Evolutionary conservation across 345 rosid species (phyloP).

Genomic region (Brassica cretica): DNA sequence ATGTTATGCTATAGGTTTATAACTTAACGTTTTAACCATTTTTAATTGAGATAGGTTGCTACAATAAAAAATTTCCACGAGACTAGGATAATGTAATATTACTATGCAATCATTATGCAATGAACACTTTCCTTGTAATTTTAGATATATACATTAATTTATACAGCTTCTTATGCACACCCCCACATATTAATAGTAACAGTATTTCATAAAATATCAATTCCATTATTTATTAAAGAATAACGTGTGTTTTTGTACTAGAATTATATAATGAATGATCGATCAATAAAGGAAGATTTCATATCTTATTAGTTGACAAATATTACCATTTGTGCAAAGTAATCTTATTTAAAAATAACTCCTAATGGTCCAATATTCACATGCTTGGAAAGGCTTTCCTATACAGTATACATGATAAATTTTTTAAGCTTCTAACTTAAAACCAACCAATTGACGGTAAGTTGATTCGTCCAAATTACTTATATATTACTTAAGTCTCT

Average conservation of each 20-base stretch:
- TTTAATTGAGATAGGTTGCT: slow-evolving; percentile 31
- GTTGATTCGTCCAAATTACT: no score
- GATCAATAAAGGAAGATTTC: slow-evolving; percentile 15
- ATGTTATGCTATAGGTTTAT: slow-evolving; percentile 13
- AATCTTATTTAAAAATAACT: slow-evolving; percentile 14
- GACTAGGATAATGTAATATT: slow-evolving; percentile 32
- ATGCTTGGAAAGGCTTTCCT: slow-evolving; percentile 21
- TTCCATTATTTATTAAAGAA: neutral
- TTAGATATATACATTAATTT: slow-evolving; percentile 4
- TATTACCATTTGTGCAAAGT: slow-evolving; percentile 18
- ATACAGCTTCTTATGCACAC: slow-evolving; percentile 15
- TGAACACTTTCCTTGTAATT: slow-evolving; percentile 19
- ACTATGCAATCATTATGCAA: slow-evolving; percentile 42
- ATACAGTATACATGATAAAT: neutral
- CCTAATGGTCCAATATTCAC: slow-evolving; percentile 26
- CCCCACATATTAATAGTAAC: slow-evolving; percentile 3
- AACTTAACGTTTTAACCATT: slow-evolving; percentile 30
- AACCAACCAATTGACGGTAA: no score
- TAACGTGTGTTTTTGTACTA: neutral
- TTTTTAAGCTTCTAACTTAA: no score
- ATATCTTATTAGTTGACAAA: slow-evolving; percentile 28
- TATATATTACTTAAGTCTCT: no score
- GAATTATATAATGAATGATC: neutral
- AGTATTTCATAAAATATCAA: neutral
- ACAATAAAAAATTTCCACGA: slow-evolving; percentile 21